These are phyloP conservation scores for Effrenium voratum DNA, from an alignment of 73 alveolate species.

Conservation along the genomic window DNA sequence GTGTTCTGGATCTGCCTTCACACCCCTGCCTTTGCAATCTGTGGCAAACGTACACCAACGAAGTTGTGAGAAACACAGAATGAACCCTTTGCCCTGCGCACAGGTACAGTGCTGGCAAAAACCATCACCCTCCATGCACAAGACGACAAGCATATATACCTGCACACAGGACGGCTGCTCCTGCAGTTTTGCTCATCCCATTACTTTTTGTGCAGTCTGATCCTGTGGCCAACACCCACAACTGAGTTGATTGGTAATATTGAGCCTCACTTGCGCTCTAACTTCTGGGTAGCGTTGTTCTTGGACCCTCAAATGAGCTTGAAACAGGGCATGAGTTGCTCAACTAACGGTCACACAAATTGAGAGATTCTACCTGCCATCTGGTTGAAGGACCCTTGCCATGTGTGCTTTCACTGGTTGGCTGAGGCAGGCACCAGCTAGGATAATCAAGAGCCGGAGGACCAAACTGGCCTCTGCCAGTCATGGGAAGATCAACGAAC, in stretches of 20 bases:
- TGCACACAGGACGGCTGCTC: not conserved
- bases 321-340: not conserved
- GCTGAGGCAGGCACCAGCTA: not conserved
- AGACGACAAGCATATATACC: no score
- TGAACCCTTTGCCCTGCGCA: no score
- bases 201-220: not conserved
- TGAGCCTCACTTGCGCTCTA: not conserved
- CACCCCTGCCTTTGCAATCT: no score
- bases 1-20: no score
- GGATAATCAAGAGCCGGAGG: constrained; percentile 30
- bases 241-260: not conserved
- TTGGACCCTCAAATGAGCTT: no score
- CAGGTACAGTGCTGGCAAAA: no score
- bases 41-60: no score
- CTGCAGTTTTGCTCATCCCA: not conserved
- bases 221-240: not conserved
- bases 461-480: constrained; percentile 26
- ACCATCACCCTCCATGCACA: not conserved
- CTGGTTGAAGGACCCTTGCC: not conserved
- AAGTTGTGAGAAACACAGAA: no score
- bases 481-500: no score
- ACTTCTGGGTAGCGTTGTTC: no score
- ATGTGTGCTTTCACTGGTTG: not conserved
- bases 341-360: not conserved
- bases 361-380: not conserved